Evolutionary conservation across 305 asterid species (phyloP).

Genomic region (Salvia sclarea): DNA sequence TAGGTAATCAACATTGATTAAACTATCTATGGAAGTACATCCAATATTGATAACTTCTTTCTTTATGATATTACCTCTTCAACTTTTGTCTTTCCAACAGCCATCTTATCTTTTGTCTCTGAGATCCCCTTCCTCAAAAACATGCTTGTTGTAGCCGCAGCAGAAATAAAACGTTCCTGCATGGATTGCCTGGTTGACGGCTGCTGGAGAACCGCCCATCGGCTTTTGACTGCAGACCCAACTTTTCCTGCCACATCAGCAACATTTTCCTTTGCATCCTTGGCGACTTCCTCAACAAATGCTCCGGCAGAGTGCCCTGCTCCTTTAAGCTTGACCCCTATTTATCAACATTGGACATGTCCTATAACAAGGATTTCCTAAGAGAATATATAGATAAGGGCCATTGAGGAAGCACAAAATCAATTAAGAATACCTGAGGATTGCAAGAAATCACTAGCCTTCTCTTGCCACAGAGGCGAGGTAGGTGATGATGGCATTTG

Average conservation of each 20-base stretch:
- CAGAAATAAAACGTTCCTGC: conserved; percentile 76
- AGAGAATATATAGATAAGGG: conserved; percentile 1
- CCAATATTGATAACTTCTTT: conserved; percentile 5
- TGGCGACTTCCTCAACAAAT: conserved; percentile 75
- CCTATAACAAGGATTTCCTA: not conserved
- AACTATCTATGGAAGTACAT: conserved; percentile 5
- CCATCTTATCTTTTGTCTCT: conserved; percentile 79
- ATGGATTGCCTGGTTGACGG: conserved; percentile 77
- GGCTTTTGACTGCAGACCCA: conserved; percentile 70
- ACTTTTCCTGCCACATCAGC: conserved; percentile 74
- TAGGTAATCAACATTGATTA: not conserved
- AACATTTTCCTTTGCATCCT: conserved; percentile 78
- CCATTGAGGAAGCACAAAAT: not conserved
- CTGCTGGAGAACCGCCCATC: conserved; percentile 73
- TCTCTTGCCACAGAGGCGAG: conserved; percentile 81
- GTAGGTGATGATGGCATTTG: conserved; percentile 62
- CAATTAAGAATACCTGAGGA: conserved; percentile 56
- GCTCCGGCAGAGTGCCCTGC: conserved; percentile 81
- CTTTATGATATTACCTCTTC: conserved; percentile 69
- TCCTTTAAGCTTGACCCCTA: conserved; percentile 77
- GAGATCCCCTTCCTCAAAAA: conserved; percentile 67
- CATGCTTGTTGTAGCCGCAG: conserved; percentile 81
- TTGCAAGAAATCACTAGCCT: conserved; percentile 72
- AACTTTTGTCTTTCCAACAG: conserved; percentile 69
- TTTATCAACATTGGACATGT: conserved; percentile 26